Evolutionary conservation across 768 basidiomycete species (phyloP), one percentile per base, ranked within the genome.

Genomic region (Harrya chromipes): DNA sequence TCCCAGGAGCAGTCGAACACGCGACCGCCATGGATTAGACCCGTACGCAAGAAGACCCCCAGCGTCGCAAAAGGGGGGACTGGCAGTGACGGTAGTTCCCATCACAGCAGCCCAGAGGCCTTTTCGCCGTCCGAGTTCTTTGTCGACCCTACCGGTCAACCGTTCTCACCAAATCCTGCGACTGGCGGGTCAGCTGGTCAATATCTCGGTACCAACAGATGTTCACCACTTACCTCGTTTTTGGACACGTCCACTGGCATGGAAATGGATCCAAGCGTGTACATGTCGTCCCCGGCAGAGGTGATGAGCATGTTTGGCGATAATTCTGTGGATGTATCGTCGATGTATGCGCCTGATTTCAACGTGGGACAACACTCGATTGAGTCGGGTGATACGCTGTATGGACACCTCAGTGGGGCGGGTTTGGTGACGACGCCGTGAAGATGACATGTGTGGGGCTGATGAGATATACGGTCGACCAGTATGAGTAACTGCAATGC

Each of bases 1-100:
- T 73, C 74, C 31, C 67, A 69, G 23, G 71, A 73, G 14, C 75
- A 76, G 38, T 74, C 70, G 36, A 71, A 74, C 24, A 56, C 71
- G 3, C 79, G 91, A 14, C 87, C 85, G 11, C 87, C 92, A 8
- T 95, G 93, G 92, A 81, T 94, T 51, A 82, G 92, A 40, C 93
- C 92, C 8, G 84, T 93, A 8, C 86, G 84, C 52, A 91, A 88
- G 66, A 89, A 87, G 73, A 76, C 80, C 6, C 70, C 80, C 73
- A 39, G 69, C 64, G 19, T 68, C 75, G 43, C 72, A 73, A 51
- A 69, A 70, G 68, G 36, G 71, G 74, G 29, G 4, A 6, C 55
- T 72, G 77, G 49, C 61, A 79, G 43, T 67, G 80, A 46, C 71
- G 76, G 52, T 26, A 31, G 62, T 67, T 78, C 55, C 70, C 70